phyloP scores from a whole-genome alignment of 2,329 filamentous ascomycete species.

The Ciborinia camelliae region DNA sequence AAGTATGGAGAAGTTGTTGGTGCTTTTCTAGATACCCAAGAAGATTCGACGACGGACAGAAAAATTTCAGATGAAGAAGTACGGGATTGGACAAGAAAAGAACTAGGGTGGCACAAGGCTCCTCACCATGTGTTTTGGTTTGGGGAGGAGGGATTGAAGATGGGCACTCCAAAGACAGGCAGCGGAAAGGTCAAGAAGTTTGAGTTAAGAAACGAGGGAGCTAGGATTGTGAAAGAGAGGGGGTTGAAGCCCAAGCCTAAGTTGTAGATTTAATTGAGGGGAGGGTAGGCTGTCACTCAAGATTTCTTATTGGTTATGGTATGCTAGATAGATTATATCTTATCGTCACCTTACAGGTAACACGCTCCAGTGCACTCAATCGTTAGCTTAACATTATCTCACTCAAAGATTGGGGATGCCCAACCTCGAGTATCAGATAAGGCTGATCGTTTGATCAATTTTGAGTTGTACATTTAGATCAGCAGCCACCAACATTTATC shows the following conservation, averaged over 20 bases:
- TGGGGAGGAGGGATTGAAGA: slow-evolving; percentile 50
- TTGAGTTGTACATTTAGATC: neutral
- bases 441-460: neutral
- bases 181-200: slow-evolving; percentile 69
- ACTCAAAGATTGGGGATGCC: neutral
- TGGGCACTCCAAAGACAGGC: slow-evolving; percentile 60
- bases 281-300: neutral
- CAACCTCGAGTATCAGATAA: neutral
- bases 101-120: slow-evolving; percentile 64
- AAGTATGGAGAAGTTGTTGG: slow-evolving; percentile 64
- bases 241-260: slow-evolving; percentile 5
- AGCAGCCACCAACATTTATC: neutral
- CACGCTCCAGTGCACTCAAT: neutral
- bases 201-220: slow-evolving; percentile 26
- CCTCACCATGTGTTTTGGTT: slow-evolving; percentile 75
- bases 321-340: neutral
- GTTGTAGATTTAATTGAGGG: neutral
- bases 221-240: slow-evolving; percentile 25
- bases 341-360: neutral
- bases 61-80: slow-evolving; percentile 58
- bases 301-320: neutral
- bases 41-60: slow-evolving; percentile 49
- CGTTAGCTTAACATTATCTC: neutral
- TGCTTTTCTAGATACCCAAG: slow-evolving; percentile 61
- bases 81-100: slow-evolving; percentile 59